Percentiles rank a stretch among this genome's conserved stretches.
phyloP scores from a whole-genome alignment of 495 filamentous ascomycete species.

The Xylona heveae region DNA sequence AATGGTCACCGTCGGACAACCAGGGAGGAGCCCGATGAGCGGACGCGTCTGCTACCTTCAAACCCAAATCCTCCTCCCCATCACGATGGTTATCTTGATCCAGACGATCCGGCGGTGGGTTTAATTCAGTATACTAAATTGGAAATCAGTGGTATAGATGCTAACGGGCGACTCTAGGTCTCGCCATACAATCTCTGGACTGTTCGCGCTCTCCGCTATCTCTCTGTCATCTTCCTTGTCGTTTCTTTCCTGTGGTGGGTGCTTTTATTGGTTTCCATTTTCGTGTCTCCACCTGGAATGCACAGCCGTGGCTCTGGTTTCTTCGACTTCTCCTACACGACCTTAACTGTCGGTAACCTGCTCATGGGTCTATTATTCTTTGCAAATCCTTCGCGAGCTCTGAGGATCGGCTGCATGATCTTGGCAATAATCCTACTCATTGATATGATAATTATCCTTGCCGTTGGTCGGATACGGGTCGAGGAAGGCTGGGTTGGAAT shows the following conservation, averaged over 20 bases:
- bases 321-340: constrained; percentile 64
- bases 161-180: constrained; percentile 27
- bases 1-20: background rate
- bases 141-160: constrained; percentile 1
- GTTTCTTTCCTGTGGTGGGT: constrained; percentile 82
- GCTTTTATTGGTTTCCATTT: constrained; percentile 62
- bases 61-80: too few relatives aligned
- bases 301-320: constrained; percentile 77
- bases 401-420: constrained; percentile 44
- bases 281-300: constrained; percentile 71
- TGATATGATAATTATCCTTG: constrained; percentile 56
- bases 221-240: constrained; percentile 49
- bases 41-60: constrained; percentile 51
- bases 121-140: background rate
- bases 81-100: constrained; percentile 46
- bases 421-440: constrained; percentile 53
- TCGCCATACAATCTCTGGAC: constrained; percentile 91
- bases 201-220: constrained; percentile 52
- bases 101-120: constrained; percentile 84
- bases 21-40: constrained; percentile 35
- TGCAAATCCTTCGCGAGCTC: constrained; percentile 52
- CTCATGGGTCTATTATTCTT: constrained; percentile 72
- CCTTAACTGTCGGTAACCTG: constrained; percentile 49
- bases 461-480: constrained; percentile 43
- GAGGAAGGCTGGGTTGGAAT: constrained; percentile 88